A percentile compares a stretch with the other conserved stretches of the same genome.
phyloP scores from a whole-genome alignment of 176 grass and related monocot genomes.

The Triticum timopheevii region DNA sequence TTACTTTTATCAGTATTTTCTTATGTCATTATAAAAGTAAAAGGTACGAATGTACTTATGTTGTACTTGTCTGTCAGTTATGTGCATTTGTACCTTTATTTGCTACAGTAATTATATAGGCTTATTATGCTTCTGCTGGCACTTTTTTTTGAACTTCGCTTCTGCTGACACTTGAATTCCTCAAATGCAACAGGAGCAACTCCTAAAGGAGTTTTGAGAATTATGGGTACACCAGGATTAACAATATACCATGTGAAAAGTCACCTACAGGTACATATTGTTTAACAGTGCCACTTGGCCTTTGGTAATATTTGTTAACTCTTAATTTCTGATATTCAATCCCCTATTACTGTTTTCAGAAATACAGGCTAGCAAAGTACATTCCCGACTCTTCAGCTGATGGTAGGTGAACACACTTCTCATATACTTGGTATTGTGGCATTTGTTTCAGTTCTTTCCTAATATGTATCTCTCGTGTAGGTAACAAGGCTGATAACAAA shows the following conservation, averaged over 20 bases:
- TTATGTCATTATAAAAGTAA: neutral
- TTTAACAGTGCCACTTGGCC: slow-evolving; percentile 7
- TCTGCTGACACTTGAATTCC: slow-evolving; percentile 29
- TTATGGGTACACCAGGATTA: slow-evolving; percentile 80
- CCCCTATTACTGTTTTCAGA: slow-evolving; percentile 46
- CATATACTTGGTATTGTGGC: neutral
- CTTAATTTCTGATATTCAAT: slow-evolving; percentile 27
- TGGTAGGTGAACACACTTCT: slow-evolving; percentile 45
- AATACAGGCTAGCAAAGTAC: slow-evolving; percentile 96
- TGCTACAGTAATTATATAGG: neutral
- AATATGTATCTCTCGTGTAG: slow-evolving; percentile 38
- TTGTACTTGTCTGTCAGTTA: neutral
- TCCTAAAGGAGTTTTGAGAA: slow-evolving; percentile 90
- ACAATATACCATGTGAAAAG: slow-evolving; percentile 99
- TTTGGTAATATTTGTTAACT: neutral
- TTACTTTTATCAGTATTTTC: neutral
- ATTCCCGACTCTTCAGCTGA: slow-evolving; percentile 83
- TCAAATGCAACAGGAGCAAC: slow-evolving; percentile 69
- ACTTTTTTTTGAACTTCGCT: neutral
- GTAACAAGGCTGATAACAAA: slow-evolving; percentile 73
- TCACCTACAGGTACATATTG: slow-evolving; percentile 84
- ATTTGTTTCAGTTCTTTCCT: slow-evolving; percentile 23
- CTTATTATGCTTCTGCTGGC: slow-evolving; percentile 19
- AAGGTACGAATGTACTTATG: neutral
- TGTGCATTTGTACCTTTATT: neutral